Base-by-base conservation (phyloP, 805 yeast species). In the Saturnispora gosingensis region DNA sequence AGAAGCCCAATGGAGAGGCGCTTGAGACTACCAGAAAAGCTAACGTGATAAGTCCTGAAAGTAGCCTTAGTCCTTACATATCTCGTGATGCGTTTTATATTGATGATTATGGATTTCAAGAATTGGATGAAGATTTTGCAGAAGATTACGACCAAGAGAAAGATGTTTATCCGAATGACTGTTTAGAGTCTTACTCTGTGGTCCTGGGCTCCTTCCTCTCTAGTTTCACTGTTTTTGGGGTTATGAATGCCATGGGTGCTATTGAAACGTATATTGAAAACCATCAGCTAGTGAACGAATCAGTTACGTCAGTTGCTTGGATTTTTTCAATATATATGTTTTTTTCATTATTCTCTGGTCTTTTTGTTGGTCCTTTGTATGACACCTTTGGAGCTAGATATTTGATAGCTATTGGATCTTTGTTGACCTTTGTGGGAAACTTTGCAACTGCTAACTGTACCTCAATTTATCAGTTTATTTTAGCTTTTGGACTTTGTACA, bases 191-290 rank as follows among this genome's bases (percentile, higher is more conserved):
- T 0, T 78, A 81, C 68, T 50, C 64, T 4, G 82, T 80, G 2
- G 76, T 78, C 0, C 61, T 79, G 10, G 88, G 86, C 2, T 70
- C 78, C 3, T 81, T 80, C 57, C 63, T 77, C 44, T 84, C 85
- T 0, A 67, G 78, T 36, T 65, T 74, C 4, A 75, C 79, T 2
- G 30, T 58, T 25, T 74, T 81, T 53, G 88, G 89, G 6, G 54
- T 80, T 24, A 65, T 79, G 56, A 82, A 81, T 60, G 65, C 82
- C 4, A 67, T 76, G 16, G 88, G 88, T 56, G 86, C 80, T 5
- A 71, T 83, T 40, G 83, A 82, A 64, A 73, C 82, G 0, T 80
- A 80, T 58, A 72, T 83, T 7, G 74, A 81, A 22, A 67, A 66
- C 11, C 74, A 83, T 61, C 86, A 82, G 60, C 65, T 83, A 53